Base-by-base conservation (phyloP, 2,329 filamentous ascomycete species). In the Epichloe uncinata region DNA sequence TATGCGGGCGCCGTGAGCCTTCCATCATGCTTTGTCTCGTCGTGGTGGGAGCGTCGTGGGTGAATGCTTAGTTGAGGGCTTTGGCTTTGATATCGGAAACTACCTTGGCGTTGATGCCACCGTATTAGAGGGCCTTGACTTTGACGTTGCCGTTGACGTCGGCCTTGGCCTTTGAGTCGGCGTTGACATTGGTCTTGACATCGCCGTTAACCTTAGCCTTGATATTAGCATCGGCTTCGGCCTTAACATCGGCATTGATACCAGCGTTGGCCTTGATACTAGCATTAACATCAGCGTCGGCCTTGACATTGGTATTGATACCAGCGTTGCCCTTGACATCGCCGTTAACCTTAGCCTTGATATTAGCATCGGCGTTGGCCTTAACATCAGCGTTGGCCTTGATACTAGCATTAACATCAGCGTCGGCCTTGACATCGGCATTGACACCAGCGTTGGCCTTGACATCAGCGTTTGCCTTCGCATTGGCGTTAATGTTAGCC, bases 281-380 rank as follows among this genome's bases (percentile, higher is more conserved):
- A 1, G 26, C 7, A 0, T 26, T 26, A 7, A 1, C 26, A 8
- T 26, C 0, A 1, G 7, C 26, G 2, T 26, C 8, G 2, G 26
- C 26, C 2, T 26, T 26, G 22, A 0, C 2, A 2, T 26, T 1
- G 7, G 1, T 0, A 2, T 26, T n/a, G 0, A 33, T 3, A 12
- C 34, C 2, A 2, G 15, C 7, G 2, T 30, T 7, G 3, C 0
- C 8, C 5, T 22, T 22, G 6, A 6, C 22, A 22, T 22, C 20
- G 5, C 4, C 20, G 5, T 6, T 4, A 1, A 1, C 20, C 0
- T 42, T 42, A 3, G 41, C 22, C 6, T 42, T 6, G 12, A 15
- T 8, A 35, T 36, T 1, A 13, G 11, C n/a, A 45, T 30, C 3
- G 3, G 20, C 20, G 20, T 22, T 1, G 0, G 20, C 20, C 20